A percentile compares a stretch with the other conserved stretches of the same genome.
phyloP scores from a whole-genome alignment of 2,329 filamentous ascomycete genomes.

The Trichoderma guizhouense region DNA sequence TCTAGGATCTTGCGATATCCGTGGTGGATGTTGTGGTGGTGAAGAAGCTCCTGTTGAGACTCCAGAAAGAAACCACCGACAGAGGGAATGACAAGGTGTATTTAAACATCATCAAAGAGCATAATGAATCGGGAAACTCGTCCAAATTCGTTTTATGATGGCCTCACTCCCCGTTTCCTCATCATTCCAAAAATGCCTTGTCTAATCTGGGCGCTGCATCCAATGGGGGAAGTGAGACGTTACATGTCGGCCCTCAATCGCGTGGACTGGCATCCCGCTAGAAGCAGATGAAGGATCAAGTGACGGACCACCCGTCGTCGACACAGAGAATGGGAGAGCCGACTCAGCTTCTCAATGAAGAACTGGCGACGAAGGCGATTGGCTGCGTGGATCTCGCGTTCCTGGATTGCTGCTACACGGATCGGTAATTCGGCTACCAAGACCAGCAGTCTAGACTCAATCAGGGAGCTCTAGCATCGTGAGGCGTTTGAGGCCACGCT shows the following conservation, averaged over 20 bases:
- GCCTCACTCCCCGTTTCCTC: not conserved
- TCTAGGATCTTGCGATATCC: not conserved
- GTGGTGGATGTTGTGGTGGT: not conserved
- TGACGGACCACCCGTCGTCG: not conserved
- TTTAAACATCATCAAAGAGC: not conserved
- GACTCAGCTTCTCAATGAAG: slow-evolving; percentile 10
- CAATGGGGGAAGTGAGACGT: slow-evolving; percentile 10
- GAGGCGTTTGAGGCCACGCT: slow-evolving; percentile 14
- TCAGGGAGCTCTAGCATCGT: slow-evolving; percentile 7
- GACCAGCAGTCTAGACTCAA: not conserved
- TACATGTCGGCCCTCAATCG: slow-evolving; percentile 1
- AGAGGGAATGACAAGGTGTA: not conserved
- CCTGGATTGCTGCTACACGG: slow-evolving; percentile 16
- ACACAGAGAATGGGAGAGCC: not conserved
- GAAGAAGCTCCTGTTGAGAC: slow-evolving; percentile 10
- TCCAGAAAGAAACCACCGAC: not conserved
- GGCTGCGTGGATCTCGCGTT: slow-evolving; percentile 10
- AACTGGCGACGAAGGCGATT: not conserved
- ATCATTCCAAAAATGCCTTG: not conserved
- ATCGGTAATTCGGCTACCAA: slow-evolving; percentile 12
- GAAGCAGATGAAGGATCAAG: slow-evolving; percentile 15
- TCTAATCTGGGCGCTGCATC: slow-evolving; percentile 7
- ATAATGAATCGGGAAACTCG: not conserved
- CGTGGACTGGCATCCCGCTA: not conserved
- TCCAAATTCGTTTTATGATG: not conserved